Percentiles rank a stretch among this genome's conserved stretches.
Conservation (phyloP, 331 rosid genomes). For the Ulmus americana region DNA sequence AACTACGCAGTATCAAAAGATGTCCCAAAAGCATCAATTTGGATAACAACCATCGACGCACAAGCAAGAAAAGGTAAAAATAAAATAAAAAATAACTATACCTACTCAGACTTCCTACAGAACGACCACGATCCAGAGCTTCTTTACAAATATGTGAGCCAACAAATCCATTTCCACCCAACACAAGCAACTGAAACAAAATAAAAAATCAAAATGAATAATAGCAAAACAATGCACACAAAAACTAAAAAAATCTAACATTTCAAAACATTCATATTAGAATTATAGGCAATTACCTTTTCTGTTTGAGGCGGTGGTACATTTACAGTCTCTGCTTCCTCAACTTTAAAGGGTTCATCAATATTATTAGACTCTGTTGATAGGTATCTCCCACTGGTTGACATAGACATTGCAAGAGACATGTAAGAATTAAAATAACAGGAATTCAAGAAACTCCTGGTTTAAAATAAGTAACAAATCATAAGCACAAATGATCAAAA, state of each 20-base stretch:
- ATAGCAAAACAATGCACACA: conserved; percentile 4
- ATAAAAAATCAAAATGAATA: conserved; percentile 19
- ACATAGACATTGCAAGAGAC: conserved; percentile 38
- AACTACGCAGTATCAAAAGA: background rate
- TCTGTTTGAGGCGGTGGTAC: conserved; percentile 81
- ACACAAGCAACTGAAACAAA: conserved; percentile 69
- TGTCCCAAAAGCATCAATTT: background rate
- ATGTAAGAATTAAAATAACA: background rate
- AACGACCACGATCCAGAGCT: conserved; percentile 61
- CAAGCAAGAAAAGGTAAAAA: background rate
- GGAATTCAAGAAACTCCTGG: too few species aligned
- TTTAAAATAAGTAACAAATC: too few species aligned
- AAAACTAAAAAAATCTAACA: background rate
- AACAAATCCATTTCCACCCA: conserved; percentile 98
- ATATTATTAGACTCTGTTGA: conserved; percentile 57
- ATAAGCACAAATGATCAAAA: background rate
- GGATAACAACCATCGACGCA: conserved; percentile 6
- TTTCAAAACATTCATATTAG: too few species aligned
- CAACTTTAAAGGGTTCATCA: conserved; percentile 71
- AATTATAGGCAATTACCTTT: conserved; percentile 43
- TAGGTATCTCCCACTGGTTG: conserved; percentile 46
- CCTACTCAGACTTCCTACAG: conserved; percentile 85
- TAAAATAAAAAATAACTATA: conserved; percentile 7
- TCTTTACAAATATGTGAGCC: conserved; percentile 85
- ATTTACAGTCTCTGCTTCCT: conserved; percentile 84